Evolutionary conservation across 2,329 filamentous ascomycete species (phyloP).

Genomic region (Periglandula ipomoeae): DNA sequence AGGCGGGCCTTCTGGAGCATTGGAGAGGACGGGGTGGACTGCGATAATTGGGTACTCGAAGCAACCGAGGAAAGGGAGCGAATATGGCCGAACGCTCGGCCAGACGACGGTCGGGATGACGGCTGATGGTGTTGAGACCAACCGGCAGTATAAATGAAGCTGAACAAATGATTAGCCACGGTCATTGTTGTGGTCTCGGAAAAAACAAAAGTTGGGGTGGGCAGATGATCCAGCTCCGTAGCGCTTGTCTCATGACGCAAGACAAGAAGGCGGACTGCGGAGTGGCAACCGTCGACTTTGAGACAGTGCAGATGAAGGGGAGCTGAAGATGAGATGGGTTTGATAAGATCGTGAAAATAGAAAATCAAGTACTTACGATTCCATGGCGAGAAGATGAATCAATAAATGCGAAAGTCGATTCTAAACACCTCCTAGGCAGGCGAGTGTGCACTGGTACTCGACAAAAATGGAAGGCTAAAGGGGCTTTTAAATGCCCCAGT

Average conservation of each 20-base stretch:
- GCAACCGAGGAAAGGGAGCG: slow-evolving; percentile 46
- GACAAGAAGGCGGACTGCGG: background rate
- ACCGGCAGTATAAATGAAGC: slow-evolving; percentile 44
- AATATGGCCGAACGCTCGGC: slow-evolving; percentile 35
- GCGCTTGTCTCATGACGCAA: background rate
- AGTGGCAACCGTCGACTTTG: background rate
- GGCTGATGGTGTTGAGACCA: slow-evolving; percentile 36
- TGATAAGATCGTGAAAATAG: background rate
- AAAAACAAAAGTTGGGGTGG: background rate
- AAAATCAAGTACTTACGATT: background rate
- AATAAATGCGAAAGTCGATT: background rate
- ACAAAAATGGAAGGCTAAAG: background rate
- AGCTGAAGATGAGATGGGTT: background rate
- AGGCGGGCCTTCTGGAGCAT: slow-evolving; percentile 24
- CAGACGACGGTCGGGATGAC: slow-evolving; percentile 17
- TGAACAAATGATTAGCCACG: slow-evolving; percentile 19
- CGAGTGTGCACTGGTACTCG: background rate
- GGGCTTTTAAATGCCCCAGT: background rate
- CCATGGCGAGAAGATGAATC: background rate
- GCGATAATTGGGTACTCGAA: slow-evolving; percentile 19
- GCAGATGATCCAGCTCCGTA: background rate
- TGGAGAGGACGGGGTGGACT: slow-evolving; percentile 20
- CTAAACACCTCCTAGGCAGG: background rate
- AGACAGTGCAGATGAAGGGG: background rate
- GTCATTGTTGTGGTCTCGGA: slow-evolving; percentile 5